Evolutionary conservation across 148 eudicot species (phyloP).

Genomic region (Camellia japonica): DNA sequence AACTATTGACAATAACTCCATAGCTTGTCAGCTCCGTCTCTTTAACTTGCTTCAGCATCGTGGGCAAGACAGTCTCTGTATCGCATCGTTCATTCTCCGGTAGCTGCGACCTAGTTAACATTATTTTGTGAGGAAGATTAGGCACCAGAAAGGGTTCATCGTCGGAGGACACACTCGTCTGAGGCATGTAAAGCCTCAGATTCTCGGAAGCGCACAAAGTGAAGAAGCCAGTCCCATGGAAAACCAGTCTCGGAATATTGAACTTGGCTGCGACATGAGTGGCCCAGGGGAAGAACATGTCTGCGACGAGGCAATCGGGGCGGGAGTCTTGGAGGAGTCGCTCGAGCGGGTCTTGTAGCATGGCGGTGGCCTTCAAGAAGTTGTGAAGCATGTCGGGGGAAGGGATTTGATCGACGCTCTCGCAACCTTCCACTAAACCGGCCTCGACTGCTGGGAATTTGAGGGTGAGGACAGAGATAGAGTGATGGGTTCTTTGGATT

Average conservation of each 20-base stretch:
- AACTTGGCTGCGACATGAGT: constrained; percentile 27
- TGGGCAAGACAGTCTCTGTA: neutral
- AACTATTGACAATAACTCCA: constrained; percentile 36
- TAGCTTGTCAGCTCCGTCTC: constrained; percentile 19
- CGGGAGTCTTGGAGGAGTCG: neutral
- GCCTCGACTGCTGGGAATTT: constrained; percentile 13
- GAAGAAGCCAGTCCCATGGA: constrained; percentile 45
- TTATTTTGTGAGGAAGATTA: constrained; percentile 7
- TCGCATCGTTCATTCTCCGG: neutral
- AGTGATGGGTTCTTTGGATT: no score
- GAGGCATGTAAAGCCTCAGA: constrained; percentile 26
- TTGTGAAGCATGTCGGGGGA: constrained; percentile 16
- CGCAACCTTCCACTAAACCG: constrained; percentile 38
- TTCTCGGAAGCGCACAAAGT: constrained; percentile 24
- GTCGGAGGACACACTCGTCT: constrained; percentile 30
- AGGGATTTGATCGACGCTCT: constrained; percentile 31
- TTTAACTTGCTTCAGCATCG: neutral
- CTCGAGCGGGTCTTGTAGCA: constrained; percentile 14
- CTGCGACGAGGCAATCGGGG: constrained; percentile 43
- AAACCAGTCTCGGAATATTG: constrained; percentile 47
- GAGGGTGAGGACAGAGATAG: constrained; percentile 24
- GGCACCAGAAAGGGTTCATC: constrained; percentile 35
- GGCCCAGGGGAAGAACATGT: constrained; percentile 25
- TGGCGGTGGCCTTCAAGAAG: neutral
- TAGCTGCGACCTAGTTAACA: constrained; percentile 14